Percentiles rank a stretch among this genome's conserved stretches.
These are phyloP conservation scores for Candida loeiensis DNA, from an alignment of 805 yeast species.

Conservation along the genomic window DNA sequence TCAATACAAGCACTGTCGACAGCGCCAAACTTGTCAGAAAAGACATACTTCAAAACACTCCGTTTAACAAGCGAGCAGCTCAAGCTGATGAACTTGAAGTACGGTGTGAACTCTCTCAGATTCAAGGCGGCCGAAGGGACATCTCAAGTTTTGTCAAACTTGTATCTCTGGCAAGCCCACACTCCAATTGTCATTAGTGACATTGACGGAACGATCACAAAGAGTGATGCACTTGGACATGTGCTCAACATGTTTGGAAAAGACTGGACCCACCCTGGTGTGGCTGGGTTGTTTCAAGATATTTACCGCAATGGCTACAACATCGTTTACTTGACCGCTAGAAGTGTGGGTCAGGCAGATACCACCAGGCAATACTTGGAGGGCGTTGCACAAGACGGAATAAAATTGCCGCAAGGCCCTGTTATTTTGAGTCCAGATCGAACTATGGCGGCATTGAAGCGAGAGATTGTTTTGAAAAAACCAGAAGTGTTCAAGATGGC, in stretches of 20 bases:
- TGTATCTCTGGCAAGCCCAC: conserved; percentile 78
- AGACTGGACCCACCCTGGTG: conserved; percentile 98
- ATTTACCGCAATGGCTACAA: conserved; percentile 86
- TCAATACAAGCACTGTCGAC: neutral
- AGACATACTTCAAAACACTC: conserved; percentile 74
- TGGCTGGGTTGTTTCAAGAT: conserved; percentile 86
- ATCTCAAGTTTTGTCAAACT: conserved; percentile 67
- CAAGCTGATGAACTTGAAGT: conserved; percentile 62
- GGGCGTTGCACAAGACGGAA: conserved; percentile 69
- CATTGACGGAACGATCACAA: conserved; percentile 96
- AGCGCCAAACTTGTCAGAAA: conserved; percentile 16
- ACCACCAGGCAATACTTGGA: conserved; percentile 78
- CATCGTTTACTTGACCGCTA: conserved; percentile 87
- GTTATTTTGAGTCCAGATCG: conserved; percentile 94
- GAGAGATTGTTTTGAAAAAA: conserved; percentile 90
- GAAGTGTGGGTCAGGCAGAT: conserved; percentile 95
- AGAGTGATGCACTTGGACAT: conserved; percentile 96
- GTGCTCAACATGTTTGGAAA: conserved; percentile 88
- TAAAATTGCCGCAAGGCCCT: conserved; percentile 80
- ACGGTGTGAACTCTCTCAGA: conserved; percentile 74
- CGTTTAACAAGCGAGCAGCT: conserved; percentile 90
- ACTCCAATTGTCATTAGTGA: conserved; percentile 94
- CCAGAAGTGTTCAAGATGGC: conserved; percentile 99
- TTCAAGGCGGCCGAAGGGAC: conserved; percentile 83
- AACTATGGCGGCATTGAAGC: conserved; percentile 87